Base-by-base conservation (phyloP, 305 asterid genomes). In the Rubia peregrina region DNA sequence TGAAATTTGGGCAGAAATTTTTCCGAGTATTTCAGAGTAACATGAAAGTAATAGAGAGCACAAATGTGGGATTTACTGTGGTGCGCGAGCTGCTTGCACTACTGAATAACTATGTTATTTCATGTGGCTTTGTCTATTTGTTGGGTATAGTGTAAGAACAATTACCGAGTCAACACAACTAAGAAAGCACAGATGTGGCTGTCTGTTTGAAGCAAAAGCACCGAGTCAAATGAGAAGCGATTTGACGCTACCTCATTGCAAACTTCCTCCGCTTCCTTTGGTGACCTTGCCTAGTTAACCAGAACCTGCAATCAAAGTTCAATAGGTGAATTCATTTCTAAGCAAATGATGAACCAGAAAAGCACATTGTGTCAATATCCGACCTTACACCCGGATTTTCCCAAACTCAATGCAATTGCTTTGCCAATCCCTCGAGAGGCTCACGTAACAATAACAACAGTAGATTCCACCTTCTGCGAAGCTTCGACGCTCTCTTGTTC, bases 391-490 rank as follows among this genome's bases (percentile, higher is more conserved):
- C 97, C 97, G 74, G 96, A 87, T 82, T 85, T 93, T 8, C 97
- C 98, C 60, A 93, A 84, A 79, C 97, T 78, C 85, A 93, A 67
- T 14, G 98, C 96, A 81, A 93, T 85, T 61, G 96, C 95, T 86
- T 81, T 93, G 16, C 97, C 98, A 7, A 93, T 93, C 44, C 98
- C 98, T 80, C 98, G 85, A 57, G 98, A 93, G 49, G 97, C 97
- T 67, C 98, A 97, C 70, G 98, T 93, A 68, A 93, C 79, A 70
- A 93, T 76, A 73, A 91, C 90, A 77, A 90, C 96, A 9, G 98
- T 93, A 68, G 92, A 84, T 79, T 90, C 96, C 56, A 85, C 83
- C 79, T 83, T 87, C 74, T 80, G 83, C 68, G 76, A 55, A 48
- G 83, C 78, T 80, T 81, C 91, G 62, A 76, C 57, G 41, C 72